A percentile compares a stretch with the other conserved stretches of the same genome.
Conservation (phyloP, 1,284 basidiomycete species). For the Xerocomus nothofagi region DNA sequence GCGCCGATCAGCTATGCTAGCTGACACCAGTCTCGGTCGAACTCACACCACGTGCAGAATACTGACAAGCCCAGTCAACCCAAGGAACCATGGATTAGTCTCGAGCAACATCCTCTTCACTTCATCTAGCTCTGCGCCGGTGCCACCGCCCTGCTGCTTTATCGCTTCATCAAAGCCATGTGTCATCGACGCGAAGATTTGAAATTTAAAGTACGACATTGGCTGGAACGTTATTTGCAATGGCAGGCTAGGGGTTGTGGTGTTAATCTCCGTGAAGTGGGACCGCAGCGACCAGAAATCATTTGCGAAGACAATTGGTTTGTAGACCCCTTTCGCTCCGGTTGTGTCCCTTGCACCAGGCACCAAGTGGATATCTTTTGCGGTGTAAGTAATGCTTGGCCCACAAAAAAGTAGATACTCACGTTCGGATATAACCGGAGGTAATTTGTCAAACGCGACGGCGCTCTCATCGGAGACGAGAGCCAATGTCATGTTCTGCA, state of each 20-base stretch:
- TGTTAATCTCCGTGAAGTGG: slow-evolving; percentile 79
- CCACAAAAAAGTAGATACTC: slow-evolving; percentile 33
- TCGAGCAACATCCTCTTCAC: slow-evolving; percentile 93
- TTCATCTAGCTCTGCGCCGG: slow-evolving; percentile 83
- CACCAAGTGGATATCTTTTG: slow-evolving; percentile 59
- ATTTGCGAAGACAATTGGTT: slow-evolving; percentile 89
- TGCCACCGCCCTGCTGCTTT: slow-evolving; percentile 63
- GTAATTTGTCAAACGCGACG: slow-evolving; percentile 59
- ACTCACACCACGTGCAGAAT: slow-evolving; percentile 84
- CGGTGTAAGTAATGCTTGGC: slow-evolving; percentile 10
- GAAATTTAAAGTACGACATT: slow-evolving; percentile 85
- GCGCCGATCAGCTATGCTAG: slow-evolving; percentile 9
- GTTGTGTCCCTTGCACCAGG: slow-evolving; percentile 58
- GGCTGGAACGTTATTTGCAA: slow-evolving; percentile 84
- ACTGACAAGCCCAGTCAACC: slow-evolving; percentile 78
- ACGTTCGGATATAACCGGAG: slow-evolving; percentile 67
- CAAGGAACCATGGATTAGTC: slow-evolving; percentile 91
- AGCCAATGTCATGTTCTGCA: slow-evolving; percentile 83
- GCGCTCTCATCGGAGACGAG: slow-evolving; percentile 71
- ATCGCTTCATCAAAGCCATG: slow-evolving; percentile 81
- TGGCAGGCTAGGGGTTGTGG: slow-evolving; percentile 70
- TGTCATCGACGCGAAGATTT: slow-evolving; percentile 79
- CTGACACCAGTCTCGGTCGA: slow-evolving; percentile 1
- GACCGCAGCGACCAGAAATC: slow-evolving; percentile 92
- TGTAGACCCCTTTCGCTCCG: slow-evolving; percentile 69